Evolutionary conservation across 495 filamentous ascomycete genomes (phyloP), one percentile per base, ranked within the genome.

Genomic region (Hyaloscypha hepaticicola): DNA sequence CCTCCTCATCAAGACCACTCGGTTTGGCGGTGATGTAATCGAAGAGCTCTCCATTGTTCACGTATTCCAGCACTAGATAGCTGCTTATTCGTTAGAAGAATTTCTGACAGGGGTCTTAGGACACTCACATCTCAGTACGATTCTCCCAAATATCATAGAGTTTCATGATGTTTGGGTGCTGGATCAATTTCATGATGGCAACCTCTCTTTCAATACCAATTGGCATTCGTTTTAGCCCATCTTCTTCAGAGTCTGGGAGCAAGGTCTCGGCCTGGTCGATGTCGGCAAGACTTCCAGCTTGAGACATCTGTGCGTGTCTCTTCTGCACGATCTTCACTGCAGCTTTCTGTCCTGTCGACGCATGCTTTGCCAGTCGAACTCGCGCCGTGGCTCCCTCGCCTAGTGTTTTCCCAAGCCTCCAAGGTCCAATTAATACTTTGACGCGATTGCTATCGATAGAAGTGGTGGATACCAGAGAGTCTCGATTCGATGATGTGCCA

Each of bases 81-180:
- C 94, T 98, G 66, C 28, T 29, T 14, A 7, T 26, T 33, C 48
- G 22, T 70, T 77, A 77, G 53, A 33, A 52, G 61, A 58, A 8
- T 56, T 33, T 24, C 2, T 52, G n/a, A 21, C 8, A 49, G 28
- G 27, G 27, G 22, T 55, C 55, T 69, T 31, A n/a, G 22, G 29
- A 38, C 29, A 82, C 90, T 78, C 80, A 99, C 93, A 99, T 85
- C 73, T 98, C 92, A 52, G 89, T 87, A 19, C 89, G 81, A 70
- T 96, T 97, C 79, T 98, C 96, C 94, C 94, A 99, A 19, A 98
- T 90, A 76, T 98, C 96, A 71, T 90, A 90, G 9, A 99, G 76
- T 62, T 87, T 88, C 71, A 97, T 91, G 58, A 99, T 90, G 73
- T 98, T 92, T 0, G 87, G 90, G 77, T 99, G 95, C 66, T 94